Percentiles rank a stretch among this genome's conserved stretches.
These are phyloP conservation scores for Sonneratia caseolaris DNA, from an alignment of 345 rosid genomes.

Conservation along the genomic window DNA sequence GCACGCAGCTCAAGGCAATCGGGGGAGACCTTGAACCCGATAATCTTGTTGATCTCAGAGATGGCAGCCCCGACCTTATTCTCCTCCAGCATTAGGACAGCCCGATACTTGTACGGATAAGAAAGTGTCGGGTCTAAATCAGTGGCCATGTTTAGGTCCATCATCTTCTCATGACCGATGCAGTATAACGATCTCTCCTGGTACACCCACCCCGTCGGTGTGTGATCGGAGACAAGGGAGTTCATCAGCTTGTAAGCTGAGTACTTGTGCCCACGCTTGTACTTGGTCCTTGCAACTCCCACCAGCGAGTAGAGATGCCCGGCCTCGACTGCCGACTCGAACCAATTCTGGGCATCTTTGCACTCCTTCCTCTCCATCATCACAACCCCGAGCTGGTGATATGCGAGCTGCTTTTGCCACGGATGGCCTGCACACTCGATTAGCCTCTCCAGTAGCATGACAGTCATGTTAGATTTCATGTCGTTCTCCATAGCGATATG, in stretches of 20 bases:
- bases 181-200: constrained; percentile 86
- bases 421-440: constrained; percentile 49
- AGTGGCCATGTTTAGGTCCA: constrained; percentile 62
- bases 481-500: constrained; percentile 77
- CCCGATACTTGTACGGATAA: constrained; percentile 79
- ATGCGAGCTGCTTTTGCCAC: constrained; percentile 87
- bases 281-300: constrained; percentile 86
- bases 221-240: constrained; percentile 46
- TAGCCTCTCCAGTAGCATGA: constrained; percentile 81
- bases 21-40: constrained; percentile 67
- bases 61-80: constrained; percentile 58
- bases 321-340: constrained; percentile 52
- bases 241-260: constrained; percentile 74
- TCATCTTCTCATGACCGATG: constrained; percentile 56
- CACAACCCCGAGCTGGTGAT: constrained; percentile 74
- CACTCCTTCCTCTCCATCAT: constrained; percentile 86
- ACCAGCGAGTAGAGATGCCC: constrained; percentile 67
- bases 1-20: constrained; percentile 88
- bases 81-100: constrained; percentile 64
- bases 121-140: constrained; percentile 79
- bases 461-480: constrained; percentile 73
- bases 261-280: constrained; percentile 78
- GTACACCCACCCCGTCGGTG: constrained; percentile 82
- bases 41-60: constrained; percentile 65
- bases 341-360: constrained; percentile 82